Evolutionary conservation across 805 yeast genomes (phyloP).

Genomic region (Spathaspora girioi): DNA sequence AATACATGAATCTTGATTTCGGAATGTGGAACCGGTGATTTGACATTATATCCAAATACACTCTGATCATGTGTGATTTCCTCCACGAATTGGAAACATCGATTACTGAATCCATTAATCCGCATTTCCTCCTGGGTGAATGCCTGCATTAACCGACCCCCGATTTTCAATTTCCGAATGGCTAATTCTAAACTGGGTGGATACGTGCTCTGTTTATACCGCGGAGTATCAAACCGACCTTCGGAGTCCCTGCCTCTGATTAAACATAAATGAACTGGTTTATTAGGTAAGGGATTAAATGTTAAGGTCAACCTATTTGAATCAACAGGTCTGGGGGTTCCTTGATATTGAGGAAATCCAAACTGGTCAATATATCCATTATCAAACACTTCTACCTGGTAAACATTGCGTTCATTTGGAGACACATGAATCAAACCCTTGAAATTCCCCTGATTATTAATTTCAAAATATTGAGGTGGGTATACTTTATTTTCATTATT

Average conservation of each 20-base stretch:
- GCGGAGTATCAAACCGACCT: constrained; percentile 66
- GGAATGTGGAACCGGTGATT: constrained; percentile 53
- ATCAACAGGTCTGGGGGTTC: constrained; percentile 19
- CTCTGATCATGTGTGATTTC: constrained; percentile 28
- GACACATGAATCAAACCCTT: constrained; percentile 71
- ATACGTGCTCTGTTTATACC: constrained; percentile 33
- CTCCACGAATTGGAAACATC: constrained; percentile 75
- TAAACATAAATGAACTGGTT: constrained; percentile 79
- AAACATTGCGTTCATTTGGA: constrained; percentile 56
- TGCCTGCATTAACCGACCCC: constrained; percentile 86
- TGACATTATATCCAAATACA: constrained; percentile 35
- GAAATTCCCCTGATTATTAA: constrained; percentile 59
- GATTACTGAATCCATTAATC: constrained; percentile 68
- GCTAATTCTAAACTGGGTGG: constrained; percentile 66
- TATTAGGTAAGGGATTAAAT: constrained; percentile 53
- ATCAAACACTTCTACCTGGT: constrained; percentile 48
- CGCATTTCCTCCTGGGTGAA: constrained; percentile 89
- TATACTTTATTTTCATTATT: constrained; percentile 39
- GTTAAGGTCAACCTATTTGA: constrained; percentile 17
- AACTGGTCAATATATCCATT: constrained; percentile 28
- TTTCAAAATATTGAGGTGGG: constrained; percentile 71
- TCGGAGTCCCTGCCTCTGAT: constrained; percentile 76
- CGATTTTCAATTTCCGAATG: constrained; percentile 68
- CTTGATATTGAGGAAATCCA: constrained; percentile 22
- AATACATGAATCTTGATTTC: constrained; percentile 77